Evolutionary conservation across 78 protist species (phyloP).

Genomic region (Diacronema lutheri): DNA sequence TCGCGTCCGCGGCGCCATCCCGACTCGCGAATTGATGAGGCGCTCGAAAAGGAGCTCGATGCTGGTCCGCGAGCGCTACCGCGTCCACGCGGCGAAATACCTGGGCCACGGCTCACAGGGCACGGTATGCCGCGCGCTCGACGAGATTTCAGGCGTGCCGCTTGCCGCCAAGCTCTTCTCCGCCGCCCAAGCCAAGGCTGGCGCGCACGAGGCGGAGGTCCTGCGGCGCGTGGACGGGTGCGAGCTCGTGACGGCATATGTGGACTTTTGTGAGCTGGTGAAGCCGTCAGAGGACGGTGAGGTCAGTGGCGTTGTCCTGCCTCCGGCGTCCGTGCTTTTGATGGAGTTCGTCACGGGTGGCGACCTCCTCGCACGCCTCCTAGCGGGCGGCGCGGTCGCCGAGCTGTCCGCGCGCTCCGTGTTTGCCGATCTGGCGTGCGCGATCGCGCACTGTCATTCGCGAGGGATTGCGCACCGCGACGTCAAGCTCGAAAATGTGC

Average conservation of each 20-base stretch:
- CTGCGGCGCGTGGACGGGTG: neutral
- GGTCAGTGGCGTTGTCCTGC: neutral
- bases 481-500: slow-evolving; percentile 20
- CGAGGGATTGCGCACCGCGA: slow-evolving; percentile 54
- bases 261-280: neutral
- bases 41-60: too few relatives aligned
- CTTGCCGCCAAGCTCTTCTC: neutral
- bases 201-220: neutral
- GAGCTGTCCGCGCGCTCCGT: slow-evolving; percentile 35
- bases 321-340: slow-evolving; percentile 23
- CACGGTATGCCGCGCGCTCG: neutral
- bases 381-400: slow-evolving; percentile 22
- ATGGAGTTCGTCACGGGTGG: slow-evolving; percentile 60
- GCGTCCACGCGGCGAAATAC: too few relatives aligned
- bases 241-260: neutral
- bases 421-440: slow-evolving; percentile 35
- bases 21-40: too few relatives aligned
- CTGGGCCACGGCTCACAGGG: neutral
- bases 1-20: too few relatives aligned
- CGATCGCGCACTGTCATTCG: slow-evolving; percentile 43
- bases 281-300: neutral
- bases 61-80: too few relatives aligned
- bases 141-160: neutral
- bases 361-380: slow-evolving; percentile 55
- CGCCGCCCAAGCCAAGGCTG: neutral